Evolutionary conservation across 1,284 basidiomycete genomes (phyloP).

Genomic region (Cerioporus squamosus): DNA sequence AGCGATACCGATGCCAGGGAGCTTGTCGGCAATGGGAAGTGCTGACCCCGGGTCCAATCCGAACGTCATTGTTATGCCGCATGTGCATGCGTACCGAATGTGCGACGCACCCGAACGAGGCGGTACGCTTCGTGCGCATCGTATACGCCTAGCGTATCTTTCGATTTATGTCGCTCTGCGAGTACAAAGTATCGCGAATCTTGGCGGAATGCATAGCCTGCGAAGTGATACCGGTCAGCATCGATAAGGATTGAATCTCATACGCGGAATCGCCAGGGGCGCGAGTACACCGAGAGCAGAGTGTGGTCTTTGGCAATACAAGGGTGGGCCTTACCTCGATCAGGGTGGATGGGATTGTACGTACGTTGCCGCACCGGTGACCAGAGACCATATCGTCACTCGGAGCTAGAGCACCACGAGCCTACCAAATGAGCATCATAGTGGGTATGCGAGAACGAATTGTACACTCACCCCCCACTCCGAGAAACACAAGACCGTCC

Average conservation of each 20-base stretch:
- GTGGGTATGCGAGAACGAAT: no score
- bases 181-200: constrained; percentile 83
- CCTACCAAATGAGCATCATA: background rate
- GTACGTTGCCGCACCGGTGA: constrained; percentile 69
- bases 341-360: constrained; percentile 80
- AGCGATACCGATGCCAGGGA: constrained; percentile 78
- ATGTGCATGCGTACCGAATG: background rate
- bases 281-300: no score
- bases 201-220: constrained; percentile 79
- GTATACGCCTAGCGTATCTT: constrained; percentile 84
- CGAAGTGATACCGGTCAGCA: background rate
- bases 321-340: constrained; percentile 55
- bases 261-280: no score
- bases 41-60: constrained; percentile 49
- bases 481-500: constrained; percentile 83
- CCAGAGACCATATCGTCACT: constrained; percentile 80
- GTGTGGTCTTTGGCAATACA: background rate
- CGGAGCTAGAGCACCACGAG: constrained; percentile 56
- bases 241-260: no score
- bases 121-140: constrained; percentile 72
- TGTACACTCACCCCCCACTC: constrained; percentile 78
- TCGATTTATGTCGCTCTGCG: constrained; percentile 85
- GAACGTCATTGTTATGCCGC: background rate
- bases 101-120: constrained; percentile 68
- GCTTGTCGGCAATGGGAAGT: constrained; percentile 80